These are phyloP conservation scores for Plasmopara halstedii DNA, from an alignment of 352 stramenopile genomes.

Conservation along the genomic window DNA sequence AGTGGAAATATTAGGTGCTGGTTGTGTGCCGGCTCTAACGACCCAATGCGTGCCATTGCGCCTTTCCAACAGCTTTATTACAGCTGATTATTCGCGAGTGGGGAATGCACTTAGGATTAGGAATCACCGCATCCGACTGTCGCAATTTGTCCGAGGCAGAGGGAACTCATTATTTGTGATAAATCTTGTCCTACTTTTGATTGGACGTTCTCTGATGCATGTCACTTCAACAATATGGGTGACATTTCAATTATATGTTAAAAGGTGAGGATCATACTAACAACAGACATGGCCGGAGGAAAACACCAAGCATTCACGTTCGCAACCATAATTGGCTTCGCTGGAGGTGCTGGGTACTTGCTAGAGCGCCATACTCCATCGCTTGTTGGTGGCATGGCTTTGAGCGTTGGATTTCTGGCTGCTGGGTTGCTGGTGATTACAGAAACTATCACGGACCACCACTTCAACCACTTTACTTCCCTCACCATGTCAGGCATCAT, in stretches of 20 bases:
- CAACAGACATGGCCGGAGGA: slow-evolving; percentile 17
- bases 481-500: slow-evolving; percentile 66
- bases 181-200: slow-evolving; percentile 6
- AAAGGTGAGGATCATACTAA: background rate
- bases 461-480: slow-evolving; percentile 61
- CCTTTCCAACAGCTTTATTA: slow-evolving; percentile 81
- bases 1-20: slow-evolving; percentile 68
- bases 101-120: no score
- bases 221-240: no score
- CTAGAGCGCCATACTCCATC: slow-evolving; percentile 57
- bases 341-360: slow-evolving; percentile 52
- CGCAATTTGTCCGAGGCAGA: slow-evolving; percentile 80
- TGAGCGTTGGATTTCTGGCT: slow-evolving; percentile 62
- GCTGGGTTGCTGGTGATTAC: slow-evolving; percentile 58
- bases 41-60: slow-evolving; percentile 68
- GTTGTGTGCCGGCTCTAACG: slow-evolving; percentile 79
- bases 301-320: slow-evolving; percentile 71
- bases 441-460: slow-evolving; percentile 62
- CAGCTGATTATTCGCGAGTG: no score
- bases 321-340: slow-evolving; percentile 52
- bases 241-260: no score
- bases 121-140: slow-evolving; percentile 56
- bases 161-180: slow-evolving; percentile 67
- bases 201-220: background rate
- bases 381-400: slow-evolving; percentile 49